These are phyloP conservation scores for Plasmodium berghei DNA, from an alignment of 169 alveolate species.

Conservation along the genomic window DNA sequence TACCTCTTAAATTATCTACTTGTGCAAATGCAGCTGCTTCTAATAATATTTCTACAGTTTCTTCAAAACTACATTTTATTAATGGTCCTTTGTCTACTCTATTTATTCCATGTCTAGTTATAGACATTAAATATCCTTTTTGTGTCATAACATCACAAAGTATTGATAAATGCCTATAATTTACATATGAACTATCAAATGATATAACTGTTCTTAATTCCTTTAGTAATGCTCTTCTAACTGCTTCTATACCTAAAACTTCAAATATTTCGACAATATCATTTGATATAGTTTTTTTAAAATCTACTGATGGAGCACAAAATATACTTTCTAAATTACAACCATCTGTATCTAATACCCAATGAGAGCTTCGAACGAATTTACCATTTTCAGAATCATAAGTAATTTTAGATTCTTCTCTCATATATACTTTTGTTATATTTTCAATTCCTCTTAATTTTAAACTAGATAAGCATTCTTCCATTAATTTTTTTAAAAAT, in stretches of 20 bases:
- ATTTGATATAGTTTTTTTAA: constrained; percentile 95
- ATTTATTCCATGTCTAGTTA: constrained; percentile 99
- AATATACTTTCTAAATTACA: constrained; percentile 96
- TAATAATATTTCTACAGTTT: constrained; percentile 98
- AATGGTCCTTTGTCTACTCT: constrained; percentile 98
- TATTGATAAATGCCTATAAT: constrained; percentile 98
- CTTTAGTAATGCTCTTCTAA: constrained; percentile 95
- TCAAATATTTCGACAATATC: constrained; percentile 97
- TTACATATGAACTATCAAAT: constrained; percentile 97
- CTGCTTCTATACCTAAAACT: constrained; percentile 99
- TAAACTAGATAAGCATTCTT: constrained; percentile 88
- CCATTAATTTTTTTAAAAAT: constrained; percentile 90
- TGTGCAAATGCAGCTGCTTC: constrained; percentile 99
- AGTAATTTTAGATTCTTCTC: constrained; percentile 93
- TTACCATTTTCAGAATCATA: constrained; percentile 92
- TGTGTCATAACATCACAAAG: constrained; percentile 99
- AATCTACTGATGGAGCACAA: constrained; percentile 93
- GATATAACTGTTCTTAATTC: constrained; percentile 95
- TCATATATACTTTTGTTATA: constrained; percentile 96
- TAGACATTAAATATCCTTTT: constrained; percentile 98
- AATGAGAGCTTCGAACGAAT: constrained; percentile 93
- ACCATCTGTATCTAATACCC: constrained; percentile 99
- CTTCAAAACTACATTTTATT: constrained; percentile 99
- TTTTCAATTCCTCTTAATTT: constrained; percentile 89
- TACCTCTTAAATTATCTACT: constrained; percentile 92